Evolutionary conservation across 805 yeast species (phyloP).

Genomic region (Starmerella roubikii): DNA sequence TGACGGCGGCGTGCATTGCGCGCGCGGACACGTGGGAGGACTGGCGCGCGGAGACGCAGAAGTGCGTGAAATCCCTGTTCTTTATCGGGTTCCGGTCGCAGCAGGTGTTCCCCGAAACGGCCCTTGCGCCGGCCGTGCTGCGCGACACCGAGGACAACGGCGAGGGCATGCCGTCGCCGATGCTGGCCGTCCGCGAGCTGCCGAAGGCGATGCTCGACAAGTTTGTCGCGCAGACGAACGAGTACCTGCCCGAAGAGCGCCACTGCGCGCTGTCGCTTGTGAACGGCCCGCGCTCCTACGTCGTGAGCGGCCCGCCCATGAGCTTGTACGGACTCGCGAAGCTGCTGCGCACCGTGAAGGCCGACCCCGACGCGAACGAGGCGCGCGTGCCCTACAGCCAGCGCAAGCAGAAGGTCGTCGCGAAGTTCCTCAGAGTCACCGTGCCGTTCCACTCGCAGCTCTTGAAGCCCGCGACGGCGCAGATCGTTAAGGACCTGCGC

Average conservation of each 20-base stretch:
- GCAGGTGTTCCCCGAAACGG: conserved; percentile 81
- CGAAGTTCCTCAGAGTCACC: conserved; percentile 85
- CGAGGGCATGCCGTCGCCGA: conserved; percentile 95
- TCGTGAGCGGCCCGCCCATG: conserved; percentile 96
- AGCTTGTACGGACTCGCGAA: conserved; percentile 90
- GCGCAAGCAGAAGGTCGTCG: conserved; percentile 85
- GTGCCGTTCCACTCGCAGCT: conserved; percentile 95
- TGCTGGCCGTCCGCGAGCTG: conserved; percentile 88
- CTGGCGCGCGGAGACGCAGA: conserved; percentile 55
- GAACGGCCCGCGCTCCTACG: conserved; percentile 92
- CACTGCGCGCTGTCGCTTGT: conserved; percentile 81
- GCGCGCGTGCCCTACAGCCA: conserved; percentile 86
- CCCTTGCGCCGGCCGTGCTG: conserved; percentile 83
- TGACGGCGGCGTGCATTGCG: conserved; percentile 85
- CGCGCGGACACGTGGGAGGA: conserved; percentile 72
- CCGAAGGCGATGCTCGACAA: conserved; percentile 63
- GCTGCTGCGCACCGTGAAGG: conserved; percentile 84
- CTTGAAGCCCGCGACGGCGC: conserved; percentile 54
- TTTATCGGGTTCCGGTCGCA: conserved; percentile 89
- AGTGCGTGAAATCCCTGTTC: conserved; percentile 75
- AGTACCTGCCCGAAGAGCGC: conserved; percentile 82
- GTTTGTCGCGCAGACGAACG: conserved; percentile 74
- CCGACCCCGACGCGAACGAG: conserved; percentile 88
- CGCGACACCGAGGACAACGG: conserved; percentile 86
- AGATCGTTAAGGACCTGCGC: conserved; percentile 52